Base-by-base conservation (phyloP, 2,329 filamentous ascomycete genomes). In the Fusarium paranaense region DNA sequence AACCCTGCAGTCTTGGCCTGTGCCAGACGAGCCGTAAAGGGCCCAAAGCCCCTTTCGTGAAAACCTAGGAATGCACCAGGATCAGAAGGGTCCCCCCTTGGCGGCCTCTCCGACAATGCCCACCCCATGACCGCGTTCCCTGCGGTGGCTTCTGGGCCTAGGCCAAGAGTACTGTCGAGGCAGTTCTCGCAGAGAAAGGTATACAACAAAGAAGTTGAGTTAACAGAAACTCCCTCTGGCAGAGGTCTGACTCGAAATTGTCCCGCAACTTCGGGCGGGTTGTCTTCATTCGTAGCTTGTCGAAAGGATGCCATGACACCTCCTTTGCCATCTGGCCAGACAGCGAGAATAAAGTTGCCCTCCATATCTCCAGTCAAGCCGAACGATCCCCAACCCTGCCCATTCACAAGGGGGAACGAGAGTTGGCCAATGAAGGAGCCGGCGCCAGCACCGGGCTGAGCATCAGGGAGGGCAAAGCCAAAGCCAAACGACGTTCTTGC, bases 321-420 rank as follows among this genome's bases (percentile, higher is more conserved):
- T 18, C 76, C 79, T 1, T 81, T 77, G 2, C 81, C 82, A 68
- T 86, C 83, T 2, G 86, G 80, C 83, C 86, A 87, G 5, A 82
- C 84, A 0, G 83, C 81, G 10, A 87, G 80, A 32, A 88, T 80
- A 22, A 87, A 81, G 22, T 85, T 83, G 10, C 82, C 83, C 56
- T 85, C 76, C 85, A 88, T 87, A 9, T 82, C 80, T 5, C 84
- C 84, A 0, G 82, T 84, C 18, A 87, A 75, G n/a, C 81, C 83
- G 47, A 85, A 81, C n/a, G 84, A 84, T 50, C 83, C 84, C 84
- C 84, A 87, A 25, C 86, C 86, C 4, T 79, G 81, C 4, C 84
- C 83, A 54, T 82, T 81, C 13, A 71, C 73, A 2, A 83, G 78
- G 0, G 83, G 84, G 65, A 85, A 84, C 20, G 84, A 81, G 14